Evolutionary conservation across 768 basidiomycete species (phyloP).

Genomic region (Termitomyces sp.): DNA sequence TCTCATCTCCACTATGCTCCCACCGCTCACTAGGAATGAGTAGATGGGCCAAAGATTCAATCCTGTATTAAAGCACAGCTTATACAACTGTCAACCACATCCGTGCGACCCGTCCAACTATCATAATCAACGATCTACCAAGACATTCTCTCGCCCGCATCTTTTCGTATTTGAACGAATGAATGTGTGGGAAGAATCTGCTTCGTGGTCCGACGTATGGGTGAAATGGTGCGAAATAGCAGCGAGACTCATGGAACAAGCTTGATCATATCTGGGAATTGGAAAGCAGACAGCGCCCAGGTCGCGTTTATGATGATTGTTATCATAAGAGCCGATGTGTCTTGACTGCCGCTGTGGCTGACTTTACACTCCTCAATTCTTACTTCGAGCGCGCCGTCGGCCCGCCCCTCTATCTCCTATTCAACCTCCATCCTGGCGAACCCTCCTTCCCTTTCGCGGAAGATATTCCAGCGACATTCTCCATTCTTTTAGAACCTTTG

Average conservation of each 20-base stretch:
- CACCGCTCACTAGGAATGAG: background rate
- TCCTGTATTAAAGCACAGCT: too few species aligned
- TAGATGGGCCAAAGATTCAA: background rate
- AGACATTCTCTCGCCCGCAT: background rate
- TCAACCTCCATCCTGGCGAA: background rate
- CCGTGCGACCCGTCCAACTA: background rate
- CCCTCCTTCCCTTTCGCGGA: background rate
- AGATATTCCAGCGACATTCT: background rate
- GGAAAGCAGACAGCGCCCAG: background rate
- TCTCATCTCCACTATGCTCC: background rate
- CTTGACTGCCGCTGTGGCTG: background rate
- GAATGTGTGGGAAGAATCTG: background rate
- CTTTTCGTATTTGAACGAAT: background rate
- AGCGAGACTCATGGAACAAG: background rate
- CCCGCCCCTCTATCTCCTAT: background rate
- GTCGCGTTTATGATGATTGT: background rate
- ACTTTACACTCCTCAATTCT: background rate
- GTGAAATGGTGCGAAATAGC: background rate
- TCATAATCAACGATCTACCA: background rate
- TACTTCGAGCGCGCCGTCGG: background rate
- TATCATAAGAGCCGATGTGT: background rate
- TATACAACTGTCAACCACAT: background rate
- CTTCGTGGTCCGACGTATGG: background rate
- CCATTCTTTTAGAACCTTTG: background rate
- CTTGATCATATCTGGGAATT: background rate